phyloP scores from a whole-genome alignment of 2,329 filamentous ascomycete species.

The Diaporthe nobilis region DNA sequence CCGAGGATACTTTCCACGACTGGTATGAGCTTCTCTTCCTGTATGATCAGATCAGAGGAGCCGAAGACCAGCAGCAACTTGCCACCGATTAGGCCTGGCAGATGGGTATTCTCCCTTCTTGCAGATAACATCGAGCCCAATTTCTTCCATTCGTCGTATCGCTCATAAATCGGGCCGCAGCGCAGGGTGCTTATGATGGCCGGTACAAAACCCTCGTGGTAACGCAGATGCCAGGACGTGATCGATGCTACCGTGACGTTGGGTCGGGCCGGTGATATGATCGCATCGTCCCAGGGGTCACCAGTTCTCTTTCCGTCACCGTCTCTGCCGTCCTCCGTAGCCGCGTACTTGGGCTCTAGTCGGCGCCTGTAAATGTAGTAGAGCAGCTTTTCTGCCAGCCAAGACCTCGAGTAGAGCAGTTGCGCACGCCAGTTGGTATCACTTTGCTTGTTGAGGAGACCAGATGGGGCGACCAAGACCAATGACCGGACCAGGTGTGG shows the following conservation, averaged over 20 bases:
- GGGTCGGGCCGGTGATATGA: constrained; percentile 66
- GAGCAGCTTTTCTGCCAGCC: constrained; percentile 72
- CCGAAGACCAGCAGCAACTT: constrained; percentile 78
- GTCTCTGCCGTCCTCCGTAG: constrained; percentile 54
- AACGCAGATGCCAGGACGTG: constrained; percentile 77
- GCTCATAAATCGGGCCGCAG: constrained; percentile 77
- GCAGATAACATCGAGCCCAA: constrained; percentile 65
- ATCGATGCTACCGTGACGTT: constrained; percentile 72
- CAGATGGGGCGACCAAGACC: constrained; percentile 83
- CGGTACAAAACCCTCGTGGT: constrained; percentile 77
- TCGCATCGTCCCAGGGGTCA: constrained; percentile 59
- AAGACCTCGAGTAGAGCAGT: constrained; percentile 72
- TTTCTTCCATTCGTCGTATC: constrained; percentile 72
- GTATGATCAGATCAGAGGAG: constrained; percentile 75
- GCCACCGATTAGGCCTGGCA: constrained; percentile 55
- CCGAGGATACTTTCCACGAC: constrained; percentile 73
- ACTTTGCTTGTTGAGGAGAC: constrained; percentile 67
- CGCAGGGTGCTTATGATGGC: constrained; percentile 81
- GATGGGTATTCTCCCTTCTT: constrained; percentile 50
- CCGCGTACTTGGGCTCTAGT: constrained; percentile 59
- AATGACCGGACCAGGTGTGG: constrained; percentile 78
- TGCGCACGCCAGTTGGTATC: constrained; percentile 62
- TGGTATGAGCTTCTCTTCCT: constrained; percentile 73
- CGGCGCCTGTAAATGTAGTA: constrained; percentile 66
- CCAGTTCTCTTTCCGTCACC: constrained; percentile 57